Evolutionary conservation across 371 early-diverging fungal genomes (phyloP), one percentile per base, ranked within the genome.

Genomic region (Saksenaea oblongispora): DNA sequence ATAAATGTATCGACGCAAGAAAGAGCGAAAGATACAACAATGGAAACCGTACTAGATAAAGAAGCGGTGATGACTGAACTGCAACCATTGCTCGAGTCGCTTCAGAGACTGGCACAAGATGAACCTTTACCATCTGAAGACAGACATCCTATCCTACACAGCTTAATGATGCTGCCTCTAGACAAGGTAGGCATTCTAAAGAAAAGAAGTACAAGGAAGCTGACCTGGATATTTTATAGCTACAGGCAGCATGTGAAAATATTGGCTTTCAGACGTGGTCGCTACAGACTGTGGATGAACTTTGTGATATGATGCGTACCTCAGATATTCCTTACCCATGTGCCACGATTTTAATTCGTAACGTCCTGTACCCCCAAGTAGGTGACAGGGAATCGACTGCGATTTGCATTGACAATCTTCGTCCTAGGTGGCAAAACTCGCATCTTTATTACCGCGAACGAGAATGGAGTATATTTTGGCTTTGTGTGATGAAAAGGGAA

Each of bases 211-310:
- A 47, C 9, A 22, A 7, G 10, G 5, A 47, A 47, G 9, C 1
- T 18, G n/a, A 26, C 22, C 9, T 11, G 3, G 8, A 31, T 22
- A 5, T 9, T 22, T 10, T 22, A 22, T 22, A 47, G 51, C 22
- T 47, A 22, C 51, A 22, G 3, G 22, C 22, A 5, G 41, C 28
- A 2, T 5, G 56, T 18, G 5, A 36, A 1, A 34, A 58, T 0
- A 22, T 72, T 28, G 65, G 64, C 14, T 64, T 68, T 27, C 17
- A 1, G 37, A 13, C 42, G 10, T 73, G 74, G 74, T 17, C 67
- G 14, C 67, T 61, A 0, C 67, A 66, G 22, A 18, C 55, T 3
- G 24, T 55, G 1, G 54, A 54, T 1, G 67, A 70, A 57, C 35
- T 69, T 17, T 53, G 56, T 14, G 62, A 57, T 15, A 44, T 39